A percentile compares a stretch with the other conserved stretches of the same genome.
Evolutionary conservation across 2,329 filamentous ascomycete species (phyloP).

Genomic region (Arthrobotrys sphaeroides): DNA sequence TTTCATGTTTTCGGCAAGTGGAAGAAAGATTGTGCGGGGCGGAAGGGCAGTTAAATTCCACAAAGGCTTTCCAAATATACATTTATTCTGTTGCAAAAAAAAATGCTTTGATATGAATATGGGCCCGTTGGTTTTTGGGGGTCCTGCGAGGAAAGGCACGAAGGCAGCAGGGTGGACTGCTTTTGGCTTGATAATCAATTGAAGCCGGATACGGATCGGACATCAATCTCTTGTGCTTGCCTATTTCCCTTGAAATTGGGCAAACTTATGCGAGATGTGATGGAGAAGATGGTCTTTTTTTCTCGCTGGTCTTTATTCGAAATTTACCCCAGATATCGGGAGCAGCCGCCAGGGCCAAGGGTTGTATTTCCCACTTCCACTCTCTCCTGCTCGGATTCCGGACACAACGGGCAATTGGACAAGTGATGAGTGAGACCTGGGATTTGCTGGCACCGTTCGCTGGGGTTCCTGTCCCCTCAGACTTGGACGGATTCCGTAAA

Average conservation of each 20-base stretch:
- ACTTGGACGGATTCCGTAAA: conserved; percentile 3
- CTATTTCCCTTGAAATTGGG: conserved; percentile 29
- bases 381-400: neutral
- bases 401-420: conserved; percentile 19
- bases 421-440: conserved; percentile 29
- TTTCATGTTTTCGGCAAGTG: conserved; percentile 5
- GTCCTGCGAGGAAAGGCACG: neutral
- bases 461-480: conserved; percentile 1
- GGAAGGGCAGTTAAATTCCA: neutral
- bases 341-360: conserved; percentile 38
- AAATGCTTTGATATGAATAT: neutral
- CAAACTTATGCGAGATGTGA: conserved; percentile 33
- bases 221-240: conserved; percentile 32
- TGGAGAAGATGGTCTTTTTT: conserved; percentile 2
- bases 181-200: conserved; percentile 21
- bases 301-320: conserved; percentile 6
- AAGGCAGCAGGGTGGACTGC: conserved; percentile 2
- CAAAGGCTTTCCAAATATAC: conserved; percentile 1
- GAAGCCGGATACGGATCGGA: neutral
- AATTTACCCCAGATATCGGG: conserved; percentile 51
- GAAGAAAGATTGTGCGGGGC: neutral
- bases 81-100: too few relatives aligned
- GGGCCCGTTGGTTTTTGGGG: neutral
- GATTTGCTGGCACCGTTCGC: conserved; percentile 29
- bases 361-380: conserved; percentile 1